Percentiles rank a stretch among this genome's conserved stretches.
phyloP scores from a whole-genome alignment of 2,329 filamentous ascomycete species.

The Hymenoscyphus albidus region DNA sequence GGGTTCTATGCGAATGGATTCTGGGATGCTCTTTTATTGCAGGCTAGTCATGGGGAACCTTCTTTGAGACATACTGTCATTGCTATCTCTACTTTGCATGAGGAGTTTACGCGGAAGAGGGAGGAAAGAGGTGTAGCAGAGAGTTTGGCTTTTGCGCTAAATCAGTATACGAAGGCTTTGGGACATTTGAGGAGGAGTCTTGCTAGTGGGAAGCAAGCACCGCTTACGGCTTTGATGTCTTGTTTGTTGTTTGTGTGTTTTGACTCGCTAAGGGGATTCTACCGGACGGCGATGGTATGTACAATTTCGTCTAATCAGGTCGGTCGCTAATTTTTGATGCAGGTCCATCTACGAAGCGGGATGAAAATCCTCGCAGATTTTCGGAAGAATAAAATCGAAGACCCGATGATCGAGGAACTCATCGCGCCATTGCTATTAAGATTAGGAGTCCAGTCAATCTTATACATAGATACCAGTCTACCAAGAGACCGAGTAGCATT shows the following conservation, averaged over 20 bases:
- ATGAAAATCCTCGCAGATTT: slow-evolving; percentile 29
- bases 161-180: slow-evolving; percentile 34
- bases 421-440: slow-evolving; percentile 29
- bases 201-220: slow-evolving; percentile 21
- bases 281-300: slow-evolving; percentile 25
- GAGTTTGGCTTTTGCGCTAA: slow-evolving; percentile 24
- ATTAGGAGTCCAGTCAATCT: slow-evolving; percentile 29
- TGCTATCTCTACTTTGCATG: slow-evolving; percentile 31
- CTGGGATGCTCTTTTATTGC: slow-evolving; percentile 30
- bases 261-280: slow-evolving; percentile 31
- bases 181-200: slow-evolving; percentile 27
- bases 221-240: slow-evolving; percentile 29
- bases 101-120: slow-evolving; percentile 27
- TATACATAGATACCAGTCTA: slow-evolving; percentile 30
- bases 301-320: not conserved
- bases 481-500: slow-evolving; percentile 20
- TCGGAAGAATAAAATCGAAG: slow-evolving; percentile 12
- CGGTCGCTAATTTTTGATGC: not conserved
- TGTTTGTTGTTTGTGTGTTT: slow-evolving; percentile 33
- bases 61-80: slow-evolving; percentile 32
- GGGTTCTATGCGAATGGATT: slow-evolving; percentile 30
- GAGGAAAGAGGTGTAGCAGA: slow-evolving; percentile 13
- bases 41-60: slow-evolving; percentile 27
- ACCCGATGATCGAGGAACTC: slow-evolving; percentile 24
- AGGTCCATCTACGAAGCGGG: slow-evolving; percentile 30